Evolutionary conservation across 1,139 yeast species (phyloP).

Genomic region (Candida gigantensis): DNA sequence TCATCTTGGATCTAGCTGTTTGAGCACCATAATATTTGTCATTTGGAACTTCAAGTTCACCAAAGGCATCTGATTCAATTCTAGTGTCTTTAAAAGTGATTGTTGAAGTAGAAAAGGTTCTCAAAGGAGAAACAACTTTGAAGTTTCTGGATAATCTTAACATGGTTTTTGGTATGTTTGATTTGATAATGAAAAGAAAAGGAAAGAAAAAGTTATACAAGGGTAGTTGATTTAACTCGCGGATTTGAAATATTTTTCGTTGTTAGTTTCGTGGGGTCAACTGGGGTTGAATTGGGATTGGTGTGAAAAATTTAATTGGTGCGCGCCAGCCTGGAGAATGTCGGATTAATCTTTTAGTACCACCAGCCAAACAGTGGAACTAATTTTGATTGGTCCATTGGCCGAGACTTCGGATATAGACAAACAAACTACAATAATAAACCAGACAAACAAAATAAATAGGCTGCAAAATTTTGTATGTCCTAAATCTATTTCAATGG

Average conservation of each 20-base stretch:
- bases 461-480: no score
- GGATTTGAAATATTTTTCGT: neutral
- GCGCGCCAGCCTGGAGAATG: no score
- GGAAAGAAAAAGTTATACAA: neutral
- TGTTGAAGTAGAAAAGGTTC: slow-evolving; percentile 31
- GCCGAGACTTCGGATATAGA: no score
- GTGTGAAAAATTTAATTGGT: no score
- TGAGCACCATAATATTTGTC: slow-evolving; percentile 97
- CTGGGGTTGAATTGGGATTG: no score
- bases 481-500: neutral
- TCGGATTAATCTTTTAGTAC: no score
- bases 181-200: neutral
- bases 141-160: slow-evolving; percentile 29
- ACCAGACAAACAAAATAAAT: neutral
- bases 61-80: slow-evolving; percentile 93
- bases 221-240: neutral
- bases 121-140: slow-evolving; percentile 17
- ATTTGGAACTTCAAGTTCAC: slow-evolving; percentile 86
- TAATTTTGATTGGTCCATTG: slow-evolving; percentile 3
- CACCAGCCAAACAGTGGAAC: no score
- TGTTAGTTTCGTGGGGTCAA: no score
- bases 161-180: slow-evolving; percentile 21
- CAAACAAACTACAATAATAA: no score
- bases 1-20: slow-evolving; percentile 89
- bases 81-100: slow-evolving; percentile 44